Evolutionary conservation across 2,329 filamentous ascomycete genomes (phyloP).

Genomic region (Orbilia oligospora): DNA sequence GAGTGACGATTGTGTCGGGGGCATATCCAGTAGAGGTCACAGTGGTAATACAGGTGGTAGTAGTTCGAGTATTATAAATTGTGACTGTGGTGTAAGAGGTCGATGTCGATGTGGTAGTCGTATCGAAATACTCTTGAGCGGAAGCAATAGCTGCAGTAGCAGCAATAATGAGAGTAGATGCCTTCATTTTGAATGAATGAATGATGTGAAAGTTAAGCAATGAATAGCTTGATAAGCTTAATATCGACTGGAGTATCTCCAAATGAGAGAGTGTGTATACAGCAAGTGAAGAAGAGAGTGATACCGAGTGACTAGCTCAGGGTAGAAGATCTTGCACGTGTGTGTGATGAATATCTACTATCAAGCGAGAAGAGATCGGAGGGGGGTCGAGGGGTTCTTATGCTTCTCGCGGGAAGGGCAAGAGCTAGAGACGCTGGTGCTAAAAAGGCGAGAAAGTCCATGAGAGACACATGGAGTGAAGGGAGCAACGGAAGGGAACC

Average conservation of each 20-base stretch:
- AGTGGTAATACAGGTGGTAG: constrained; percentile 46
- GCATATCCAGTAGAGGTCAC: constrained; percentile 54
- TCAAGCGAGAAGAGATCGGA: constrained; percentile 59
- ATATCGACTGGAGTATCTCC: constrained; percentile 26
- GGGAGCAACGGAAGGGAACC: constrained; percentile 40
- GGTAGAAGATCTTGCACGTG: constrained; percentile 50
- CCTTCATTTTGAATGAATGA: constrained; percentile 61
- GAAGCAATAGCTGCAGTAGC: constrained; percentile 48
- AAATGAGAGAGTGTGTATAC: constrained; percentile 55
- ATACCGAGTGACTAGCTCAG: constrained; percentile 59
- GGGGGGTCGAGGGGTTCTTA: constrained; percentile 57
- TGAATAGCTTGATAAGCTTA: constrained; percentile 36
- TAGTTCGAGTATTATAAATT: constrained; percentile 50
- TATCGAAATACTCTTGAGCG: constrained; percentile 53
- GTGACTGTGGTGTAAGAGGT: constrained; percentile 56
- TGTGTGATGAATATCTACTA: constrained; percentile 53
- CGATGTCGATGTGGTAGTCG: constrained; percentile 47
- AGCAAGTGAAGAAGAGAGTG: constrained; percentile 51
- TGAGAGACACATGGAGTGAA: constrained; percentile 59
- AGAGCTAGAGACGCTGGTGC: constrained; percentile 46
- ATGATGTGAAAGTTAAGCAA: constrained; percentile 14
- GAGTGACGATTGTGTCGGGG: constrained; percentile 26
- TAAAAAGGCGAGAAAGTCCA: constrained; percentile 54
- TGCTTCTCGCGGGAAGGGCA: constrained; percentile 51
- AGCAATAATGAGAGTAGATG: constrained; percentile 54